Evolutionary conservation across 805 yeast genomes (phyloP), one percentile per base, ranked within the genome.

Genomic region (Wickerhamomyces mucosus): DNA sequence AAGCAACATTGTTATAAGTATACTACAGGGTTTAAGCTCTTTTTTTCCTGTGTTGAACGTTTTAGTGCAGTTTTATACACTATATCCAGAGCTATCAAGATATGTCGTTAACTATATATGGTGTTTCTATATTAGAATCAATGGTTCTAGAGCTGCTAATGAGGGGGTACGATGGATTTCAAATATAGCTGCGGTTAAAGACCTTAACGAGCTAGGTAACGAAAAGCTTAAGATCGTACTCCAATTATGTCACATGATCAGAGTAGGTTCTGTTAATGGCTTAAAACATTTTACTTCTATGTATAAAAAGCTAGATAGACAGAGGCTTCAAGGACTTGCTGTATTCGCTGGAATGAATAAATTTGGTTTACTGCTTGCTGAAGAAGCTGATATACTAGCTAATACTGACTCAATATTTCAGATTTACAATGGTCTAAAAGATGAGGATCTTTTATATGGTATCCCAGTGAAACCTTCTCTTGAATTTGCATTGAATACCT

Each of bases 361-460:
- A 13, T 45, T 62, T 22, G 61, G 66, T 1, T 41, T 55, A 15
- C 37, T 58, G 39, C 21, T 63, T 1, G 51, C 55, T 31, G 72
- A 66, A 33, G 60, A 57, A 27, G 18, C 21, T 11, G 27, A 45
- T 17, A 34, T 27, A 30, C 30, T 35, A 10, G 16, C 21, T 4
- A 29, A 17, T 8, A 32, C 32, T n/a, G n/a, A n/a, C n/a, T n/a
- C n/a, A n/a, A n/a, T n/a, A n/a, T n/a, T n/a, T n/a, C n/a, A n/a
- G n/a, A 58, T 79, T 2, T 82, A 77, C 48, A 57, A 60, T 5
- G 48, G 63, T 0, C 58, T 85, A 4, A 73, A 69, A 30, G 85
- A 79, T 35, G 56, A 62, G 3, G 95, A 85, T 48, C 53, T 82
- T 24, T 48, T 70, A 5, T 64, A 65, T 41, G 94, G 94, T 0